Conservation (phyloP, 352 stramenopile species). For the Phytophthora sp. region DNA sequence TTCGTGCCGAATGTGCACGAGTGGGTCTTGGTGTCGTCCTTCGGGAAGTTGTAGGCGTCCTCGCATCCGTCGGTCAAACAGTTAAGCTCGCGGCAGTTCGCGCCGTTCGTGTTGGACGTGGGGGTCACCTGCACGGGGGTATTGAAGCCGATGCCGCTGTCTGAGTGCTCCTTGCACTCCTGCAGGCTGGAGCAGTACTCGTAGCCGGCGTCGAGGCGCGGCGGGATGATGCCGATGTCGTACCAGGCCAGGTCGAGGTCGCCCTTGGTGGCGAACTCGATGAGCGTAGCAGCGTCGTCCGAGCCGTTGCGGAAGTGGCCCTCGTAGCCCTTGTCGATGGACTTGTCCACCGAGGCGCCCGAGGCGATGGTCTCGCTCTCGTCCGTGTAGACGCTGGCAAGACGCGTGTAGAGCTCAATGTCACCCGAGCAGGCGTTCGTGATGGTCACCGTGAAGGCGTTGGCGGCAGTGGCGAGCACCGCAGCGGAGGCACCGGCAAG, state of each 20-base stretch:
- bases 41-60: slow-evolving; percentile 74
- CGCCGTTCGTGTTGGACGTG: slow-evolving; percentile 59
- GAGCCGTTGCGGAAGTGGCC: slow-evolving; percentile 71
- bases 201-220: slow-evolving; percentile 49
- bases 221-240: slow-evolving; percentile 77
- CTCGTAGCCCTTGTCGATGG: slow-evolving; percentile 67
- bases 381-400: slow-evolving; percentile 60
- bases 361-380: slow-evolving; percentile 42
- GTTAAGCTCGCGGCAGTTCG: slow-evolving; percentile 62
- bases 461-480: slow-evolving; percentile 18
- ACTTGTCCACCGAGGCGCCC: slow-evolving; percentile 42
- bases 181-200: slow-evolving; percentile 69
- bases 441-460: slow-evolving; percentile 65
- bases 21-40: slow-evolving; percentile 81
- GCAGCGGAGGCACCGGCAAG: slow-evolving; percentile 26
- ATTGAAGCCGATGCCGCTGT: slow-evolving; percentile 71
- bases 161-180: slow-evolving; percentile 70
- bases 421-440: slow-evolving; percentile 57
- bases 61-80: slow-evolving; percentile 61
- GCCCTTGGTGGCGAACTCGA: slow-evolving; percentile 73
- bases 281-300: slow-evolving; percentile 60
- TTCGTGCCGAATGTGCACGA: slow-evolving; percentile 64
- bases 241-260: slow-evolving; percentile 63
- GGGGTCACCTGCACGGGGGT: slow-evolving; percentile 63
- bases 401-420: slow-evolving; percentile 65